Percentiles rank a stretch among this genome's conserved stretches.
These are phyloP conservation scores for Apiotrichum montevideense DNA, from an alignment of 1,284 basidiomycete genomes.

Conservation along the genomic window DNA sequence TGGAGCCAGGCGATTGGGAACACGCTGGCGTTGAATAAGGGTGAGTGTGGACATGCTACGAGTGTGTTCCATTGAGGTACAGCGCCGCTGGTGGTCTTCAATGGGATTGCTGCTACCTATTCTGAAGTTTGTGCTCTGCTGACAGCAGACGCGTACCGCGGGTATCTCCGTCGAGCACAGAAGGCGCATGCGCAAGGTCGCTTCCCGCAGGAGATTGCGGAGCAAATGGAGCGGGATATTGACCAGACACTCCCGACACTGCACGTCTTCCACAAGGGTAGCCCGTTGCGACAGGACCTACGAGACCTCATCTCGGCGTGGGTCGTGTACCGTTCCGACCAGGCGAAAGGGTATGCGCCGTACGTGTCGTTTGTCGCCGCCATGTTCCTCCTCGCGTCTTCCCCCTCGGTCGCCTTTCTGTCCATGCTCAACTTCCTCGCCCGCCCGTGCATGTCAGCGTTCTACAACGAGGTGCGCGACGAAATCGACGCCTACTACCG, in stretches of 20 bases:
- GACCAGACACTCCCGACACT: constrained; percentile 71
- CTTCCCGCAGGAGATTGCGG: constrained; percentile 66
- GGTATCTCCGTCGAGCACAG: constrained; percentile 65
- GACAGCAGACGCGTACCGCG: constrained; percentile 63
- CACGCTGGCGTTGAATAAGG: constrained; percentile 75
- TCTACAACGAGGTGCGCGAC: constrained; percentile 71
- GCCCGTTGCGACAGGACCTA: constrained; percentile 79
- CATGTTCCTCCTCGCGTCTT: constrained; percentile 84
- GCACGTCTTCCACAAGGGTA: constrained; percentile 76
- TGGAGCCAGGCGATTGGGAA: constrained; percentile 90
- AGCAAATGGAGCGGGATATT: constrained; percentile 73
- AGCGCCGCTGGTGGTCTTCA: too few species aligned
- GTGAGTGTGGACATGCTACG: constrained; percentile 47
- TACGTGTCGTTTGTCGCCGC: constrained; percentile 58
- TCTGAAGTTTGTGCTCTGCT: not conserved
- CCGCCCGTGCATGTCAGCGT: constrained; percentile 75
- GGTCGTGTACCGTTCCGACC: constrained; percentile 82
- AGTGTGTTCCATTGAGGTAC: too few species aligned
- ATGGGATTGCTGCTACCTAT: too few species aligned
- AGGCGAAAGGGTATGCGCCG: constrained; percentile 70
- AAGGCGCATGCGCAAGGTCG: constrained; percentile 63
- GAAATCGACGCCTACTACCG: constrained; percentile 63
- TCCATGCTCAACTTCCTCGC: constrained; percentile 83
- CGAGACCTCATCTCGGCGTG: constrained; percentile 83
- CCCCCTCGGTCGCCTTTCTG: constrained; percentile 66